Percentiles rank a stretch among this genome's conserved stretches.
These are phyloP conservation scores for Thuja plicata DNA, from an alignment of 83 land plant genomes.

Conservation along the genomic window DNA sequence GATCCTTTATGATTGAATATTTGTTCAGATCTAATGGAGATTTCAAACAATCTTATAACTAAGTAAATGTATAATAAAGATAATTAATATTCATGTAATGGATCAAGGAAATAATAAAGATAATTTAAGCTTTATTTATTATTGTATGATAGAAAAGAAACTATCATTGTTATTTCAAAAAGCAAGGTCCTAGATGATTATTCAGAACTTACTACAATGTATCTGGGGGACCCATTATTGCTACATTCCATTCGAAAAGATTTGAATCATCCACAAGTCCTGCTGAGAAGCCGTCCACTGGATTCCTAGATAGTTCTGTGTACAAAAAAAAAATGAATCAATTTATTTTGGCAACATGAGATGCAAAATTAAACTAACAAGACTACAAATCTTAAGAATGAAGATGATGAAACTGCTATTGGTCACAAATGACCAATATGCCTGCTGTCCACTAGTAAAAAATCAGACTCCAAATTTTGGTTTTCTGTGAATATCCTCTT, in stretches of 20 bases:
- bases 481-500: no score
- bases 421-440: background rate
- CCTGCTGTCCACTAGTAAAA: background rate
- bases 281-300: slow-evolving; percentile 95
- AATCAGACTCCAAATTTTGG: background rate
- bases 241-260: slow-evolving; percentile 93
- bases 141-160: background rate
- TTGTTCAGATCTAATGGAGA: no score
- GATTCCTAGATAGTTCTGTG: slow-evolving; percentile 77
- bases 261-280: slow-evolving; percentile 91
- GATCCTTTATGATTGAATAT: no score
- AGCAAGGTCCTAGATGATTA: background rate
- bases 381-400: background rate
- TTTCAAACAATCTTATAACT: background rate
- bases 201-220: slow-evolving; percentile 76
- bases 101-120: background rate
- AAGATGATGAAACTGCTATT: background rate
- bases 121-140: background rate
- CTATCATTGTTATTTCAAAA: background rate
- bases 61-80: background rate
- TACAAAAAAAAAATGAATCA: background rate
- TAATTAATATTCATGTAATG: background rate
- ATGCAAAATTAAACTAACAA: background rate
- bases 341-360: background rate
- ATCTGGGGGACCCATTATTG: slow-evolving; percentile 96